These are phyloP conservation scores for Lachnellula willkommii DNA, from an alignment of 2,329 filamentous ascomycete species.

Conservation along the genomic window DNA sequence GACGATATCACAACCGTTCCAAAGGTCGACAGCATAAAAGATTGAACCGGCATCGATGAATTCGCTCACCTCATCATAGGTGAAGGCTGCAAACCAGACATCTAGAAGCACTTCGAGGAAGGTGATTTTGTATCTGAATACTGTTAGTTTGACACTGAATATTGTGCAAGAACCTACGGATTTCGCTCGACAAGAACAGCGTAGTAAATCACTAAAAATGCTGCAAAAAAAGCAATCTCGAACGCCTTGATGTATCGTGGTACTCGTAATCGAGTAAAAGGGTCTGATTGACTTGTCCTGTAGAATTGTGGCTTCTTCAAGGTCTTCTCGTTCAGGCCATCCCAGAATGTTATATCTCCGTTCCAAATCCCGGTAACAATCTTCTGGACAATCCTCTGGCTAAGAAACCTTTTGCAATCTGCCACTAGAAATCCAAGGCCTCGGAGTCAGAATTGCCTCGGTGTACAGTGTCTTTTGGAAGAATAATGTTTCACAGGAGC, in stretches of 20 bases:
- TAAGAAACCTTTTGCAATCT: constrained; percentile 77
- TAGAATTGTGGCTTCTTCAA: constrained; percentile 74
- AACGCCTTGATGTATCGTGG: constrained; percentile 81
- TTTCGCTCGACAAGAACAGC: constrained; percentile 74
- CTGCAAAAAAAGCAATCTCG: constrained; percentile 74
- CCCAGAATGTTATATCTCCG: constrained; percentile 84
- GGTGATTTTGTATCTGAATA: constrained; percentile 51
- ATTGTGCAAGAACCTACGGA: constrained; percentile 33
- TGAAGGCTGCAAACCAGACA: constrained; percentile 80
- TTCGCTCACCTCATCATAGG: constrained; percentile 81
- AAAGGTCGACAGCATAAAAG: constrained; percentile 80
- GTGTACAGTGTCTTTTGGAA: too few relatives aligned
- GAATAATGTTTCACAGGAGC: too few relatives aligned
- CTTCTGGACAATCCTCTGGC: constrained; percentile 73
- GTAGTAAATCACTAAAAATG: constrained; percentile 78
- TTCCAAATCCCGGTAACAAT: constrained; percentile 82
- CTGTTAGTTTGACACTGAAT: not conserved
- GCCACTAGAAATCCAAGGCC: constrained; percentile 43
- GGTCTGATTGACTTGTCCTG: constrained; percentile 60
- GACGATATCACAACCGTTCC: constrained; percentile 67
- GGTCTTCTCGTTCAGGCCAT: constrained; percentile 65
- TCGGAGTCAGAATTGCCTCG: too few relatives aligned
- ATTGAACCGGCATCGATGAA: constrained; percentile 80
- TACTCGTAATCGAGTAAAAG: constrained; percentile 70
- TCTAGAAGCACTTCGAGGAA: constrained; percentile 68